Conservation (phyloP, 1,284 basidiomycete species). For the Moesziomyces globuligerus region DNA sequence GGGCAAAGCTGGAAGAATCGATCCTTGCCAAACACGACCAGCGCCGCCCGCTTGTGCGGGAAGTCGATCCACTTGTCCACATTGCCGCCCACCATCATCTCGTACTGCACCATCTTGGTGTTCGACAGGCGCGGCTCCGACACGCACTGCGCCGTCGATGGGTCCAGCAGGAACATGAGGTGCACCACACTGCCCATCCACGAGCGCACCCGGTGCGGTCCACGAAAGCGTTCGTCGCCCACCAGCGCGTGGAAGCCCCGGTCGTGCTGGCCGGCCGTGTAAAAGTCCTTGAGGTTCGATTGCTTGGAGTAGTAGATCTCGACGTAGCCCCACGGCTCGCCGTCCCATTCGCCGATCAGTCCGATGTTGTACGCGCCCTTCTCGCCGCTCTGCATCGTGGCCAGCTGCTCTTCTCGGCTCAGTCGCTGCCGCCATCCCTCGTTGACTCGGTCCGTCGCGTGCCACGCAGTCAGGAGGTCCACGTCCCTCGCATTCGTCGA, state of each 20-base stretch:
- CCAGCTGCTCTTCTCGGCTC: slow-evolving; percentile 48
- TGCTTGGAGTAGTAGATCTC: slow-evolving; percentile 62
- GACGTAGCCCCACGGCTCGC: slow-evolving; percentile 63
- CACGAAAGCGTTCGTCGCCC: slow-evolving; percentile 60
- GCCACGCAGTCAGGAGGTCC: slow-evolving; percentile 57
- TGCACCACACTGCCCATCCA: slow-evolving; percentile 66
- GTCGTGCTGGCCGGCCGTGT: slow-evolving; percentile 48
- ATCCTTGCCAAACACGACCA: slow-evolving; percentile 57
- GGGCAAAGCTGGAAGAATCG: slow-evolving; percentile 64
- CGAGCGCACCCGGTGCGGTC: slow-evolving; percentile 57
- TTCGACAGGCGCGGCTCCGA: slow-evolving; percentile 62
- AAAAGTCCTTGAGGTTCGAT: slow-evolving; percentile 48
- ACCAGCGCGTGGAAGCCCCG: slow-evolving; percentile 64
- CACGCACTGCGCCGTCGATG: slow-evolving; percentile 50
- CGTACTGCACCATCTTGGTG: slow-evolving; percentile 64
- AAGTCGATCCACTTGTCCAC: slow-evolving; percentile 64
- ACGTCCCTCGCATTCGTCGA: slow-evolving; percentile 47
- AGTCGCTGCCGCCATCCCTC: slow-evolving; percentile 61
- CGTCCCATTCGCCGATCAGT: slow-evolving; percentile 63
- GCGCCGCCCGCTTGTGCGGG: slow-evolving; percentile 62
- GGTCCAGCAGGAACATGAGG: slow-evolving; percentile 60
- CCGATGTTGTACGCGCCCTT: slow-evolving; percentile 37
- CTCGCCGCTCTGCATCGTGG: slow-evolving; percentile 47
- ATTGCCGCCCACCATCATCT: slow-evolving; percentile 60
- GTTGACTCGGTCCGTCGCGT: slow-evolving; percentile 60